These are phyloP conservation scores for Leccinellum rugosiceps DNA, from an alignment of 768 basidiomycete genomes.

Conservation along the genomic window DNA sequence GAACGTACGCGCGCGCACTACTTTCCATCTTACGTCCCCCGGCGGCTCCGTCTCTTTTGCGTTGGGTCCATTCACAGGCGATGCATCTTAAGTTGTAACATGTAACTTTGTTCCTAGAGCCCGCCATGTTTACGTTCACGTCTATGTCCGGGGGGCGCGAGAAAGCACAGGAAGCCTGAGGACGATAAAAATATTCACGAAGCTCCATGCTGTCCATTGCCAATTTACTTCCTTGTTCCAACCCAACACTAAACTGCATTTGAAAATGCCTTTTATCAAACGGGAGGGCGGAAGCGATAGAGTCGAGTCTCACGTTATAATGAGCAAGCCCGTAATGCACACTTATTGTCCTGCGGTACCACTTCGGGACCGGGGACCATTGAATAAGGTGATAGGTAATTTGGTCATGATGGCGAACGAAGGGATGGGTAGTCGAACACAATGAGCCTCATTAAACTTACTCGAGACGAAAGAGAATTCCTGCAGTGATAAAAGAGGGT, in stretches of 20 bases:
- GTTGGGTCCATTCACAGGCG: background rate
- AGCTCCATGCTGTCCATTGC: background rate
- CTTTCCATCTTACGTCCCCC: background rate
- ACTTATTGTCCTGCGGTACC: conserved; percentile 22
- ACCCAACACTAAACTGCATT: conserved; percentile 18
- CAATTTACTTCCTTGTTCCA: background rate
- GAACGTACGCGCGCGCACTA: too few species aligned
- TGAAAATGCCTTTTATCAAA: conserved; percentile 17
- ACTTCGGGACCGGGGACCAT: conserved; percentile 1
- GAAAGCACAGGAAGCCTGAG: background rate
- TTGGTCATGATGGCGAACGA: background rate
- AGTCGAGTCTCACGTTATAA: conserved; percentile 6
- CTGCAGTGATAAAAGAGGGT: conserved; percentile 15
- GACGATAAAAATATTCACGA: background rate
- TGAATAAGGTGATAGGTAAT: background rate
- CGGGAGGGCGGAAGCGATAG: background rate
- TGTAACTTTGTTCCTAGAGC: background rate
- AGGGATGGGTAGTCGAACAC: background rate
- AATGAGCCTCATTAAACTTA: background rate
- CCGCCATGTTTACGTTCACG: background rate
- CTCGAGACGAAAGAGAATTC: background rate
- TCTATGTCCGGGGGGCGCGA: background rate
- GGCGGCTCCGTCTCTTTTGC: conserved; percentile 11
- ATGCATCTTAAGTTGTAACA: background rate
- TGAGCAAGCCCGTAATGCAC: background rate